Base-by-base conservation (phyloP, 768 basidiomycete genomes). In the Sarcodon aspratus region DNA sequence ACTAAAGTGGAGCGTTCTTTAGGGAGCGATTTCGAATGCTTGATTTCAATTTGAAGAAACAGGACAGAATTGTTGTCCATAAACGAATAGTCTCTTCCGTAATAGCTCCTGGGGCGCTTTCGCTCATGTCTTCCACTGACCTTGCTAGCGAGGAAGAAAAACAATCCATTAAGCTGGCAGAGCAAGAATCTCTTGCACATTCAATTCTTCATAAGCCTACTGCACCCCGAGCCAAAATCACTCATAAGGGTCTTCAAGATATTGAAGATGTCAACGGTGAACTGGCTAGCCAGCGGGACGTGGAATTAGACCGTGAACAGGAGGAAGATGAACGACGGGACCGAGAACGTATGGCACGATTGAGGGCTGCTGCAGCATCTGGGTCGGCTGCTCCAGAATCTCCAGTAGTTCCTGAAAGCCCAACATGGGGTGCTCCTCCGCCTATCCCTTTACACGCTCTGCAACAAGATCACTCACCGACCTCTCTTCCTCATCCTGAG, bases 21-120 rank as follows among this genome's bases (percentile, higher is more conserved):
- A 92, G 89, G 71, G 85, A 90, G 66, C 88, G 89, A 58, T 94
- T 92, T 69, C 80, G 91, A 51, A 93, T 83, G 75, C 73, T 93
- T 46, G 79, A 78, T 50, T 95, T 90, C 68, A 95, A 95, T 66
- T 67, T 95, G 59, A 85, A 75, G 69, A 81, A 92, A 66, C 67
- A 71, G 59, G 90, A 93, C 58, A 85, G 89, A 59, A 76, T 80
- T 50, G 71, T 73, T 52, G 77, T 95, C 55, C 88, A 92, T 63
- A 78, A 75, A 58, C 80, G 85, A 55, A 88, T 95, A 59, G 80
- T 79, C 33, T 76, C 75, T 17, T 73, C 72, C 33, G 70, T 70
- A 50, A 78, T 94, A 40, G 67, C 79, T 45, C 76, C 89, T 7
- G 74, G 74, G 59, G 82, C 82, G 53, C 78, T 95, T 47, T 81